A percentile compares a stretch with the other conserved stretches of the same genome.
Conservation (phyloP, 2,329 filamentous ascomycete genomes). For the Chaetomium strumarium region DNA sequence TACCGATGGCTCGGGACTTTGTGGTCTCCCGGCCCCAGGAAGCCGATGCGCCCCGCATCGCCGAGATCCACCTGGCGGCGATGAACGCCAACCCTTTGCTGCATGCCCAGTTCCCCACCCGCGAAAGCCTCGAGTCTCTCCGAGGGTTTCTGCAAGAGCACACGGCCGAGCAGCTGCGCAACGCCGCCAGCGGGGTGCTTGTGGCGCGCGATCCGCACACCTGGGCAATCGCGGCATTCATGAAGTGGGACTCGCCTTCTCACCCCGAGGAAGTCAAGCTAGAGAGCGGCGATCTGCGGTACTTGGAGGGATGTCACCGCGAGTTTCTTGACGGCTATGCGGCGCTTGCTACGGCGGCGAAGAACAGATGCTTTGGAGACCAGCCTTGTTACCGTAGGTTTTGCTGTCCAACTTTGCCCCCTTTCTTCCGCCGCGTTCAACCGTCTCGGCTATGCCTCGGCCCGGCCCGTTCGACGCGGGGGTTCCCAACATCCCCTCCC, state of each 20-base stretch:
- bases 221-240: constrained; percentile 31
- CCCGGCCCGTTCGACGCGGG: constrained; percentile 1
- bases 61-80: constrained; percentile 33
- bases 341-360: constrained; percentile 27
- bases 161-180: constrained; percentile 27
- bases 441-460: not conserved
- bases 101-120: constrained; percentile 36
- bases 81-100: constrained; percentile 37
- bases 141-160: constrained; percentile 29
- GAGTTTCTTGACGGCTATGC: constrained; percentile 33
- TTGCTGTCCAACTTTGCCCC: not conserved
- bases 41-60: constrained; percentile 24
- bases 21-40: constrained; percentile 8
- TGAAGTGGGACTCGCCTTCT: constrained; percentile 31
- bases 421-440: not conserved
- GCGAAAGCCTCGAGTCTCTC: constrained; percentile 28
- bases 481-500: not conserved
- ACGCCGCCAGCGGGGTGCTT: constrained; percentile 28
- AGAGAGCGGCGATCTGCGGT: constrained; percentile 20
- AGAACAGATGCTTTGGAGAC: constrained; percentile 28
- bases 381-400: constrained; percentile 35
- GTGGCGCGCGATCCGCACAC: constrained; percentile 30
- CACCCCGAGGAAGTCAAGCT: constrained; percentile 18
- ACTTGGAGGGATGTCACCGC: constrained; percentile 27
- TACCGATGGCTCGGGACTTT: constrained; percentile 15